Conservation (phyloP, 2,329 filamentous ascomycete species). For the Aspergillus unguis region DNA sequence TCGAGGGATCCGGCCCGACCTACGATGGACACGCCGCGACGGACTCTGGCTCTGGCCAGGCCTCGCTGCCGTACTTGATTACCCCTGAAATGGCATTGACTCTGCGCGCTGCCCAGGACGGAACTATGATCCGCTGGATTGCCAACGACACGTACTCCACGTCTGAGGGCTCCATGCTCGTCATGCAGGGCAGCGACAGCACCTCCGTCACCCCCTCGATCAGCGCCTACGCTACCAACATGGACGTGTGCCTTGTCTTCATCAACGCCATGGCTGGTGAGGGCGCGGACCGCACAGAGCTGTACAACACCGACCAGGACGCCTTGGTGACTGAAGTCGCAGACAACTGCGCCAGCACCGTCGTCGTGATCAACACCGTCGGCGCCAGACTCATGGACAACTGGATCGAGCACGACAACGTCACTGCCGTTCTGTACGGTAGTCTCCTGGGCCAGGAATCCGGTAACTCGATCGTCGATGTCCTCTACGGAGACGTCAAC, state of each 20-base stretch:
- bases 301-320: constrained; percentile 49
- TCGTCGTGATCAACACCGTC: constrained; percentile 64
- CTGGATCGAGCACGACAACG: constrained; percentile 62
- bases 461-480: constrained; percentile 53
- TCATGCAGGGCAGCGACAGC: neutral
- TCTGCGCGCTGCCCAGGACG: constrained; percentile 14
- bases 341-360: constrained; percentile 57
- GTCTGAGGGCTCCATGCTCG: constrained; percentile 7
- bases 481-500: constrained; percentile 58
- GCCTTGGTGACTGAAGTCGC: constrained; percentile 54
- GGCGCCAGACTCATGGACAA: constrained; percentile 55
- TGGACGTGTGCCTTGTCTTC: constrained; percentile 49
- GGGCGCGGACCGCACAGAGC: constrained; percentile 15
- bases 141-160: constrained; percentile 16
- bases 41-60: constrained; percentile 16
- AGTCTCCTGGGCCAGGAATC: constrained; percentile 64
- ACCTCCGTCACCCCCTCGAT: neutral
- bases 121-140: constrained; percentile 21
- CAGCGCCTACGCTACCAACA: neutral
- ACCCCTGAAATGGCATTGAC: constrained; percentile 16
- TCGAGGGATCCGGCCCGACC: constrained; percentile 10
- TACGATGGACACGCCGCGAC: constrained; percentile 16
- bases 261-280: constrained; percentile 44
- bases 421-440: constrained; percentile 62
- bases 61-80: constrained; percentile 18